Base-by-base conservation (phyloP, 2,329 filamentous ascomycete species). In the Nemania sp. region DNA sequence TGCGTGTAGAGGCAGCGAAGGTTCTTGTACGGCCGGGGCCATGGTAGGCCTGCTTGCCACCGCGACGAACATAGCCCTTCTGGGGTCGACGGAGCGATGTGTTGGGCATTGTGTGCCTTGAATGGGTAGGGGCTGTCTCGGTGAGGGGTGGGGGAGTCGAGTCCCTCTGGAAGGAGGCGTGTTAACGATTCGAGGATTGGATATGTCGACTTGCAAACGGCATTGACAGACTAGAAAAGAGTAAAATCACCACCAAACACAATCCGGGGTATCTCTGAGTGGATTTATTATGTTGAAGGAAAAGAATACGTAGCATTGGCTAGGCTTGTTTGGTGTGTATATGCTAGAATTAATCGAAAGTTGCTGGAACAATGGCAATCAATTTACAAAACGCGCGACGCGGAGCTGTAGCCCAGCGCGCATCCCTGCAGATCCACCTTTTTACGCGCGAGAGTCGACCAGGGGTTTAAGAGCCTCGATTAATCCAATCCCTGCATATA, bases 1-100 rank as follows among this genome's bases (percentile, higher is more conserved):
- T 90, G 64, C 92, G 89, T 56, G 92, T 83, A 7, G 91, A 90
- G 38, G 93, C 89, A 65, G 95, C 90, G 73, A 98, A 92, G 4
- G 93, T 97, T 77, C 92, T 93, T 27, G 89, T 85, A 75, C 87
- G 84, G 71, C 87, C 86, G 69, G 18, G 82, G 76, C 92, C 92
- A 86, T 93, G 92, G 80, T 90, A 91, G 68, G 89, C 88, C 60
- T 84, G 81, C 79, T 91, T 93, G 67, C 88, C 88, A 49, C 82
- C 90, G 83, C 80, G 92, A 82, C 82, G 92, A 83, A 81, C 92
- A 85, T 86, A 89, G 76, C 89, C 89, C 78, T 90, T 89, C 77
- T 89, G 85, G 53, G 89, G 89, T 76, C 83, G 84, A 65, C 88
- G 82, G 74, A 90, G 79, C 57, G 82, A 83, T 54, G 87, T 89